A percentile compares a stretch with the other conserved stretches of the same genome.
Conservation (phyloP, 2,329 filamentous ascomycete species). For the Emergomyces pasteurianus region DNA sequence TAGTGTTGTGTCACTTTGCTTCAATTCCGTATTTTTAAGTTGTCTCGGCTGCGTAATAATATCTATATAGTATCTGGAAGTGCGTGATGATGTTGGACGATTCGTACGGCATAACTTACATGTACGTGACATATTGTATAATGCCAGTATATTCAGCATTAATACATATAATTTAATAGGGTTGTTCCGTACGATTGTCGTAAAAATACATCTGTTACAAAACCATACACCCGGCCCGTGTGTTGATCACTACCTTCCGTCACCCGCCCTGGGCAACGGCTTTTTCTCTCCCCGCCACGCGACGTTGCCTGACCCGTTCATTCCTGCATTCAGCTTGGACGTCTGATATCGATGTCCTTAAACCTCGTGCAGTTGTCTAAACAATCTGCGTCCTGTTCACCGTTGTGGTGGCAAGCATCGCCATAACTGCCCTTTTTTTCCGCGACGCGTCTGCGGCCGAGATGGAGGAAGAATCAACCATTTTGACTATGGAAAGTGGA, state of each 20-base stretch:
- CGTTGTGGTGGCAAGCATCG: background rate
- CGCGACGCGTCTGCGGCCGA: background rate
- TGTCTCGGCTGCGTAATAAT: no score
- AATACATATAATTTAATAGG: background rate
- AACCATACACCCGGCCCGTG: background rate
- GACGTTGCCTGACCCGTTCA: background rate
- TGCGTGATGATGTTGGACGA: background rate
- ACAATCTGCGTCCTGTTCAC: background rate
- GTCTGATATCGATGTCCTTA: background rate
- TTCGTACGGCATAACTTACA: background rate
- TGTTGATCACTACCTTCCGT: background rate
- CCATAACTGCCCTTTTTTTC: background rate
- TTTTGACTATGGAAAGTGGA: background rate
- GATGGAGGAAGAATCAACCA: background rate
- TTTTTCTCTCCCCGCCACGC: background rate
- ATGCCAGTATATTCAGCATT: background rate
- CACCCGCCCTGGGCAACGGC: background rate
- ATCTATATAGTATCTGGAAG: no score
- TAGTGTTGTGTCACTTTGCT: no score
- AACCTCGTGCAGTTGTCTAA: background rate
- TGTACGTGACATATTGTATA: background rate
- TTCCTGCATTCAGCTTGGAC: background rate
- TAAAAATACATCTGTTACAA: background rate
- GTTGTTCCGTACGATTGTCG: background rate
- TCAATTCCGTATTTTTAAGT: no score